Evolutionary conservation across 2,329 filamentous ascomycete genomes (phyloP).

Genomic region (Ascosphaera pollenicola): DNA sequence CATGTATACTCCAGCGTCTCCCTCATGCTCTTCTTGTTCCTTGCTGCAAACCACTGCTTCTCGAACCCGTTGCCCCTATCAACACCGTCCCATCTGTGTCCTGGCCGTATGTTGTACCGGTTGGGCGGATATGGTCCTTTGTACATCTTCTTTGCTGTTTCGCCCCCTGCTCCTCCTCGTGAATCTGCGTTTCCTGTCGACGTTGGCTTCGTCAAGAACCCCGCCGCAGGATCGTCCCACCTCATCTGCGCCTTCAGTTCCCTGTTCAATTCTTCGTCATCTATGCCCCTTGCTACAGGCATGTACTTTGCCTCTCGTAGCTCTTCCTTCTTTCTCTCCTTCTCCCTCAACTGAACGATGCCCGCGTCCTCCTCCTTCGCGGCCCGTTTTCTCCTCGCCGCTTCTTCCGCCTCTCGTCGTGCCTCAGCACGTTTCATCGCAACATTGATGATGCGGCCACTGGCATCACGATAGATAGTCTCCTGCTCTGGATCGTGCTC

Average conservation of each 20-base stretch:
- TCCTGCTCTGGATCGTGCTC: constrained; percentile 2
- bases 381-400: constrained; percentile 38
- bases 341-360: constrained; percentile 57
- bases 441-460: constrained; percentile 81
- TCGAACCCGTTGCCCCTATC: constrained; percentile 90
- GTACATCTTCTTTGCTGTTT: constrained; percentile 45
- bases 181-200: constrained; percentile 15
- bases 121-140: constrained; percentile 66
- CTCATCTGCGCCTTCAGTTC: constrained; percentile 54
- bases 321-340: constrained; percentile 39
- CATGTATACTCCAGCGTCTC: constrained; percentile 73
- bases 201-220: constrained; percentile 42
- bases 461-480: constrained; percentile 60
- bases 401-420: constrained; percentile 54
- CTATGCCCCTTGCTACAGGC: constrained; percentile 55
- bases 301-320: constrained; percentile 66
- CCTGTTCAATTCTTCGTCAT: constrained; percentile 69
- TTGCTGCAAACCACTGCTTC: constrained; percentile 70
- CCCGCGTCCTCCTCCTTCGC: constrained; percentile 55
- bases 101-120: constrained; percentile 78
- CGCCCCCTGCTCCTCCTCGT: constrained; percentile 11
- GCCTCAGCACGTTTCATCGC: constrained; percentile 77
- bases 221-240: constrained; percentile 88
- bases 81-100: constrained; percentile 91
- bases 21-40: constrained; percentile 55